Conservation (phyloP, 176 grass and related monocot species). For the Panicum miliaceum region DNA sequence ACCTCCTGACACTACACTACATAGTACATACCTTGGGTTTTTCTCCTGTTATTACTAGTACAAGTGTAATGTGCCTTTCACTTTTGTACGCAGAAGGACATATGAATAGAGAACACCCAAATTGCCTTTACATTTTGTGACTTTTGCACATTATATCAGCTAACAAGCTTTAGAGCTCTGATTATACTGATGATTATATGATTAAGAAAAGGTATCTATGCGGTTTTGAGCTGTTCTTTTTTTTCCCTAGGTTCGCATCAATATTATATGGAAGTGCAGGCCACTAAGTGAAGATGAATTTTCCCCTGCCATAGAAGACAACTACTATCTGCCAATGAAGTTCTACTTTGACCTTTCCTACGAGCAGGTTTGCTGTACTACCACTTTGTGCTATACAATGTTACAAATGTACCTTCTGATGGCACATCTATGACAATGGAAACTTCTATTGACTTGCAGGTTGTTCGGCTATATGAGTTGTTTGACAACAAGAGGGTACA, state of each 20-base stretch:
- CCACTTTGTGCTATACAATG: slow-evolving; percentile 23
- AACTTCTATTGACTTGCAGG: slow-evolving; percentile 37
- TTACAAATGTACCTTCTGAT: slow-evolving; percentile 35
- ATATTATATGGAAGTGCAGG: slow-evolving; percentile 65
- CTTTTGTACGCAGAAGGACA: neutral
- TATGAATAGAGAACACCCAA: neutral
- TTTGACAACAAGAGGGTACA: slow-evolving; percentile 45
- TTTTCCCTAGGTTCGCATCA: slow-evolving; percentile 55
- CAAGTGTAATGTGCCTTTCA: neutral
- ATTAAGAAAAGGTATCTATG: slow-evolving; percentile 14
- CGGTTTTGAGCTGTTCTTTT: slow-evolving; percentile 39
- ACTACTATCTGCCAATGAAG: slow-evolving; percentile 60
- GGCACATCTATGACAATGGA: neutral
- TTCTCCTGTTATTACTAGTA: neutral
- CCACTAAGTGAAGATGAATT: slow-evolving; percentile 65
- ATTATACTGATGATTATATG: neutral
- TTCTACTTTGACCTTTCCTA: slow-evolving; percentile 71
- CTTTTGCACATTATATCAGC: neutral
- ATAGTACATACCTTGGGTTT: neutral
- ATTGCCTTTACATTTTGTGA: neutral
- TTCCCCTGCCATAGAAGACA: slow-evolving; percentile 56
- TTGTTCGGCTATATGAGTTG: slow-evolving; percentile 42
- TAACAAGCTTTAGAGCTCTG: neutral
- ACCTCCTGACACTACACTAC: neutral
- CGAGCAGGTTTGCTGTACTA: slow-evolving; percentile 51